These are phyloP conservation scores for Hortiboletus flavorubellus DNA, from an alignment of 768 basidiomycete species.

Conservation along the genomic window DNA sequence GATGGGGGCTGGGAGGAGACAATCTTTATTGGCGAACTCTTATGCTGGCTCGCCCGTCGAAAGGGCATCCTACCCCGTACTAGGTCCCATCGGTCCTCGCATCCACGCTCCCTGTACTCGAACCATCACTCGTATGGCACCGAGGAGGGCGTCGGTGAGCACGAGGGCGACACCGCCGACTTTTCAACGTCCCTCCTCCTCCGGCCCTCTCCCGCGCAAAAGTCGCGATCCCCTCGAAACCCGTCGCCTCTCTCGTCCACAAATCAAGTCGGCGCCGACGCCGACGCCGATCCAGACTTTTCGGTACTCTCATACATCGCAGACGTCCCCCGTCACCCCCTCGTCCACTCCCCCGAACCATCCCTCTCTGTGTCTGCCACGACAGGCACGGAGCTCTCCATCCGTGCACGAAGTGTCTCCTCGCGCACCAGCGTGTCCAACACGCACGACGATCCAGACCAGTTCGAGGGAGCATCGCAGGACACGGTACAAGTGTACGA, in stretches of 20 bases:
- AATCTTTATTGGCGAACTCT: constrained; percentile 59
- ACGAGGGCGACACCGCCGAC: constrained; percentile 10
- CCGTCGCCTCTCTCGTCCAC: not conserved
- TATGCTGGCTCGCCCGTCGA: constrained; percentile 65
- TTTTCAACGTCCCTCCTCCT: constrained; percentile 28
- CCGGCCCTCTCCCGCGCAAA: constrained; percentile 16
- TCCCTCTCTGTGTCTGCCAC: constrained; percentile 35
- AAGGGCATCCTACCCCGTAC: constrained; percentile 32
- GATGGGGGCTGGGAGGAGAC: constrained; percentile 64
- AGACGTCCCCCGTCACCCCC: constrained; percentile 31
- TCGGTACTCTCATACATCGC: constrained; percentile 25
- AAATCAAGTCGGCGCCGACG: not conserved
- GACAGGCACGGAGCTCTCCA: constrained; percentile 31
- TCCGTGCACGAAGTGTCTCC: constrained; percentile 28
- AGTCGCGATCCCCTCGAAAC: not conserved
- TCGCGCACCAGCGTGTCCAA: constrained; percentile 24
- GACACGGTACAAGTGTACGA: constrained; percentile 18
- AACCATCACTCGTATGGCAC: constrained; percentile 20
- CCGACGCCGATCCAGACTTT: not conserved
- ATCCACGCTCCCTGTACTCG: constrained; percentile 16
- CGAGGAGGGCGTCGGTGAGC: constrained; percentile 4
- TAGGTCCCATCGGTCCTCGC: not conserved
- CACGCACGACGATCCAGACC: constrained; percentile 5
- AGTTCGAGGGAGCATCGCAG: constrained; percentile 12
- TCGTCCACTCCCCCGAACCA: constrained; percentile 30